Evolutionary conservation across 768 basidiomycete genomes (phyloP), one percentile per base, ranked within the genome.

Genomic region (Trametes coccinea): DNA sequence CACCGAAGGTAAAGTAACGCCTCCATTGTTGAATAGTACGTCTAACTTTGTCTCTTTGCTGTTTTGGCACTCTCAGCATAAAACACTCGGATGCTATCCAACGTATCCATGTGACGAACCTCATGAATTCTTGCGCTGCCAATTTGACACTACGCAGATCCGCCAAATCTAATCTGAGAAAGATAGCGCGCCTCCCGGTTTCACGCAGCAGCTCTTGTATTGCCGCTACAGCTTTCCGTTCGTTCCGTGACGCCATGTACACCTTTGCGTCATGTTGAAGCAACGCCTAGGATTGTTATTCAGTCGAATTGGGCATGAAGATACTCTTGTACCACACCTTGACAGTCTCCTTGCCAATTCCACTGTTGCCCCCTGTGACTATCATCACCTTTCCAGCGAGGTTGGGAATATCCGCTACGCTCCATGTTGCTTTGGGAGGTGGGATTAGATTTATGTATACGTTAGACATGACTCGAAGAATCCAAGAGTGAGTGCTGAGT

Each of bases 301-400:
- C 34, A 37, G 11, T 11, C 6, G 11, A 5, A 37, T 11, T 11
- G 11, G 6, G 34, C 6, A 37, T 39, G 10, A 41, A 54, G 27
- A 40, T 14, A 8, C 33, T 51, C 0, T 4, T 10, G 22, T 51
- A 16, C 11, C 70, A 63, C 14, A 80, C 85, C 76, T 83, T 85
- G 6, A 74, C 81, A 1, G 83, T 84, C 67, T 86, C 84, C 64
- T 83, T 84, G 22, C 87, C 87, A 43, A 89, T 77, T 2, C 86
- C 79, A 2, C 73, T 65, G 53, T 77, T 79, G 9, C 73, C 73
- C 3, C 78, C 78, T 17, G 74, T 74, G 22, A 77, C 73, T 48
- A 78, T 68, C 33, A 70, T 59, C 33, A 79, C 78, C 67, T 80
- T 67, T 3, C 70, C 71, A 5, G 61, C 57, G 13, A 69, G 60